phyloP scores from a whole-genome alignment of 148 eudicot species.

The Spergularia marina region DNA sequence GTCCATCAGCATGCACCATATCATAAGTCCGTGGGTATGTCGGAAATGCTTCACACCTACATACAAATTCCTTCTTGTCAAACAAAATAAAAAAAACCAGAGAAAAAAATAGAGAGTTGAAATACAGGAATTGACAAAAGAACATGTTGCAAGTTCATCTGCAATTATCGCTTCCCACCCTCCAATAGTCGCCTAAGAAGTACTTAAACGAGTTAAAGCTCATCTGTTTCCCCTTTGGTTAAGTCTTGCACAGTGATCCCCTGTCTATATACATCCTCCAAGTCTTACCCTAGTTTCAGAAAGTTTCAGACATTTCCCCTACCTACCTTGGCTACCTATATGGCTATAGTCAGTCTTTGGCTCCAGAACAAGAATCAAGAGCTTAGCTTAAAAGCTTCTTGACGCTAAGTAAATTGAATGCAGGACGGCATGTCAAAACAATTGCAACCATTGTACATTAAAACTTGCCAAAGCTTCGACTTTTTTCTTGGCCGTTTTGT shows the following conservation, averaged over 20 bases:
- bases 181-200: not conserved
- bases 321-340: no score
- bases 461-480: no score
- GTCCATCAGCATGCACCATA: slow-evolving; percentile 87
- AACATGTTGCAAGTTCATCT: not conserved
- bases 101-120: not conserved
- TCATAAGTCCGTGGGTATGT: slow-evolving; percentile 94
- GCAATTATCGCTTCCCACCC: not conserved
- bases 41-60: slow-evolving; percentile 98
- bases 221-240: not conserved
- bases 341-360: no score
- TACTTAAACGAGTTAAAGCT: not conserved
- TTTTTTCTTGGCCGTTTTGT: no score
- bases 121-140: not conserved
- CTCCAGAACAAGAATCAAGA: no score
- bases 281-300: not conserved
- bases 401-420: no score
- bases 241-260: not conserved
- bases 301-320: no score
- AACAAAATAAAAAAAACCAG: not conserved
- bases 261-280: not conserved
- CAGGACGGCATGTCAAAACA: no score
- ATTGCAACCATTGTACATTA: no score
- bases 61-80: not conserved
- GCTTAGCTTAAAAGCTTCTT: no score